Conservation (phyloP, 306 rosid genomes). For the Oemleria cerasiformis region DNA sequence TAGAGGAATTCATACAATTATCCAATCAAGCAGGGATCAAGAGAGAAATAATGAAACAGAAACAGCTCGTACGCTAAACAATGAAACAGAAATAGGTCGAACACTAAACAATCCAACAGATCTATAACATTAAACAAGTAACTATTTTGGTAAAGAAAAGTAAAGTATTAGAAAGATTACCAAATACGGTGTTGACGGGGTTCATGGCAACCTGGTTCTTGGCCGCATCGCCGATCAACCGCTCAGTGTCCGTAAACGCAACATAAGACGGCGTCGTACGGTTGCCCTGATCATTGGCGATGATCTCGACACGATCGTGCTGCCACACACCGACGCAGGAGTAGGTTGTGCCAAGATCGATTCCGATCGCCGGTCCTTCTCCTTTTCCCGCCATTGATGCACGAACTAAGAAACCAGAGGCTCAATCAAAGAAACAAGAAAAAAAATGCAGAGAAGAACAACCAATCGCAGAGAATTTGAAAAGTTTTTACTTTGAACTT, state of each 20-base stretch:
- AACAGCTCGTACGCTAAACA: background rate
- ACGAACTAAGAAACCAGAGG: background rate
- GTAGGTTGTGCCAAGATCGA: conserved; percentile 78
- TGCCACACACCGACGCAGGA: conserved; percentile 89
- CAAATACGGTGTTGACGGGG: conserved; percentile 75
- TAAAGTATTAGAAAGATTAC: conserved; percentile 23
- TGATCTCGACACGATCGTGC: conserved; percentile 74
- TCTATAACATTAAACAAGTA: background rate
- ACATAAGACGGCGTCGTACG: conserved; percentile 78
- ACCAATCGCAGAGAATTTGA: background rate
- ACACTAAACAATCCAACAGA: background rate
- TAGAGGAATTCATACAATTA: background rate
- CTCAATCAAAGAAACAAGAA: background rate
- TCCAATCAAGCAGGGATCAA: background rate
- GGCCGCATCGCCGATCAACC: conserved; percentile 76
- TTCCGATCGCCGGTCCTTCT: conserved; percentile 80
- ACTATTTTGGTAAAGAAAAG: too few relatives aligned
- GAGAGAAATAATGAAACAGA: background rate
- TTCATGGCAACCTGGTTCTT: conserved; percentile 94
- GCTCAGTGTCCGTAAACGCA: conserved; percentile 66
- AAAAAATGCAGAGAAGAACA: background rate
- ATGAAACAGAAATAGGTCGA: background rate
- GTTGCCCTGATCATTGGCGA: conserved; percentile 84
- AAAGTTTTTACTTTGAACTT: background rate
- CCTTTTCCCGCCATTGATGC: conserved; percentile 64